phyloP scores from a whole-genome alignment of 805 yeast genomes.

The Cyberlindnera subsufficiens region DNA sequence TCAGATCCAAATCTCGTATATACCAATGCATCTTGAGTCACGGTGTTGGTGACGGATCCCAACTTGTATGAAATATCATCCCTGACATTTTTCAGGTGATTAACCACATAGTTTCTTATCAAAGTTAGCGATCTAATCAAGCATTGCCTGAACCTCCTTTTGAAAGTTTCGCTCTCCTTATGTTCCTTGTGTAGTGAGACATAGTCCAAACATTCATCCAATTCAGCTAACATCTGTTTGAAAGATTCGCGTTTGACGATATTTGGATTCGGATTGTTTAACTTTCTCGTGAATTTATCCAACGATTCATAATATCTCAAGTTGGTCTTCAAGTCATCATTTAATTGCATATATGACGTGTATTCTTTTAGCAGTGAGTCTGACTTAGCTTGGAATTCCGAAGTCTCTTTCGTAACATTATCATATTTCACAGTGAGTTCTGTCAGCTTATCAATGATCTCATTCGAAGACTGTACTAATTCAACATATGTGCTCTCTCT shows the following conservation, averaged over 20 bases:
- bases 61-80: conserved; percentile 26
- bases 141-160: conserved; percentile 73
- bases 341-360: conserved; percentile 33
- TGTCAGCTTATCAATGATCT: conserved; percentile 39
- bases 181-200: conserved; percentile 49
- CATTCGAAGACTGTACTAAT: conserved; percentile 41
- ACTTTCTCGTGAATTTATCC: conserved; percentile 59
- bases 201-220: conserved; percentile 66
- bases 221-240: conserved; percentile 41
- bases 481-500: conserved; percentile 26
- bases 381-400: conserved; percentile 55
- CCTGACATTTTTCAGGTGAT: conserved; percentile 30
- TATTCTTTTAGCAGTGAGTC: conserved; percentile 44
- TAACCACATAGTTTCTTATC: conserved; percentile 57
- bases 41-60: conserved; percentile 22
- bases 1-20: conserved; percentile 57
- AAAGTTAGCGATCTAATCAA: conserved; percentile 75
- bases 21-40: conserved; percentile 56
- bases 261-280: conserved; percentile 67
- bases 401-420: conserved; percentile 55
- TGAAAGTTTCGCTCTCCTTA: conserved; percentile 58
- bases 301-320: conserved; percentile 63
- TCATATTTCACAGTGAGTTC: conserved; percentile 46
- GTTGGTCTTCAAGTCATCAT: conserved; percentile 39
- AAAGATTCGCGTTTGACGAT: conserved; percentile 58